Percentiles rank a stretch among this genome's conserved stretches.
Conservation (phyloP, 345 rosid species). For the Streptanthus diversifolius region DNA sequence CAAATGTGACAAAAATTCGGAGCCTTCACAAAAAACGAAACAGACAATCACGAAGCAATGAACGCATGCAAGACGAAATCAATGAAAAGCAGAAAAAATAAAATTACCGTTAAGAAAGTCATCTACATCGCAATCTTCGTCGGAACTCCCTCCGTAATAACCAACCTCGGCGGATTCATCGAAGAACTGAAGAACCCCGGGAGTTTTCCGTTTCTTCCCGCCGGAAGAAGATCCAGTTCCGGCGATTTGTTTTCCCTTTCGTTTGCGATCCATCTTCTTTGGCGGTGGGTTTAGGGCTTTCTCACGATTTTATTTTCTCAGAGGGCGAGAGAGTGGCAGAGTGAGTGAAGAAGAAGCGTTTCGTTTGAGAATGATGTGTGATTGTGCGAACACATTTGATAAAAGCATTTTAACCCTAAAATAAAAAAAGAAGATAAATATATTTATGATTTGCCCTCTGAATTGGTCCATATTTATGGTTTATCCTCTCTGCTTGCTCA, state of each 20-base stretch:
- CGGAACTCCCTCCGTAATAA: conserved; percentile 44
- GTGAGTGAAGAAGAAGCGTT: conserved; percentile 7
- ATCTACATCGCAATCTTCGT: conserved; percentile 39
- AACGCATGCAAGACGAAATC: conserved; percentile 17
- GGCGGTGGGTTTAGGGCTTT: conserved; percentile 23
- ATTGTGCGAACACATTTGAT: no score
- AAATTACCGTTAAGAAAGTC: conserved; percentile 40
- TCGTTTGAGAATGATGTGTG: background rate
- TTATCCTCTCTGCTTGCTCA: no score
- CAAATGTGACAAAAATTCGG: background rate
- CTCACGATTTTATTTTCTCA: background rate
- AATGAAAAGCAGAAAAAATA: background rate
- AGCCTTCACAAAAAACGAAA: background rate
- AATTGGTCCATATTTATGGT: no score
- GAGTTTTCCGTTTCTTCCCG: conserved; percentile 42
- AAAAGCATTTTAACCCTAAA: background rate
- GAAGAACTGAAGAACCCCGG: conserved; percentile 59
- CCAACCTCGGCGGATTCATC: conserved; percentile 54
- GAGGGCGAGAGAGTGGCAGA: background rate
- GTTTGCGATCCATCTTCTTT: conserved; percentile 30
- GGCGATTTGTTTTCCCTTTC: conserved; percentile 43
- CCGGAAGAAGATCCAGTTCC: conserved; percentile 14
- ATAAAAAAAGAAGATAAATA: background rate
- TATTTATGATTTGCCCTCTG: background rate
- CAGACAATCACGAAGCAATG: background rate